phyloP scores from a whole-genome alignment of 352 stramenopile species.

The Elongisporangium anandrum region DNA sequence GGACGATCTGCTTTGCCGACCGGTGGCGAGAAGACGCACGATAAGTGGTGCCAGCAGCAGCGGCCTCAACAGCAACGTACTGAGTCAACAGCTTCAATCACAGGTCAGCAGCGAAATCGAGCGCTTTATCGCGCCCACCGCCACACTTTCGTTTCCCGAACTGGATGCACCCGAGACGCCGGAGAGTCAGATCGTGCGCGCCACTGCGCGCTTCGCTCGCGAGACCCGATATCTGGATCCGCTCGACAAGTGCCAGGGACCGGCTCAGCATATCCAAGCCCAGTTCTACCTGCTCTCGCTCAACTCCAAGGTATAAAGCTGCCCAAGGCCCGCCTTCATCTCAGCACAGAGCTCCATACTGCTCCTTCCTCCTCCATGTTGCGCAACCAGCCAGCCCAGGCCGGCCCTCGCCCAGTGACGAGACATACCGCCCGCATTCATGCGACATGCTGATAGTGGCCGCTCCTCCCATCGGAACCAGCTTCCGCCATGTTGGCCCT shows the following conservation, averaged over 20 bases:
- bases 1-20: conserved; percentile 1
- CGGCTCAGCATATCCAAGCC: not conserved
- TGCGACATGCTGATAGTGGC: not conserved
- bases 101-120: conserved; percentile 17
- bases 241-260: conserved; percentile 24
- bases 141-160: conserved; percentile 3
- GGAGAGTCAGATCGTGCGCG: conserved; percentile 20
- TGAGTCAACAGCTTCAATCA: conserved; percentile 20
- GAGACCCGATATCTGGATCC: conserved; percentile 24
- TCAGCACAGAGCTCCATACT: not conserved
- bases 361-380: not conserved
- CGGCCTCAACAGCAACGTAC: conserved; percentile 9
- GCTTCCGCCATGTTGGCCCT: not conserved
- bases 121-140: conserved; percentile 6
- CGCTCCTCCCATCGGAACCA: not conserved
- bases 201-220: conserved; percentile 15
- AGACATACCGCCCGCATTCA: not conserved
- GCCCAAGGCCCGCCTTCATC: not conserved
- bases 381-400: not conserved
- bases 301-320: not conserved
- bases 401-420: not conserved
- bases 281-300: not conserved
- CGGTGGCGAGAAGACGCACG: conserved; percentile 11
- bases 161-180: conserved; percentile 24
- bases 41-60: conserved; percentile 5